Conservation (phyloP, 2,329 filamentous ascomycete genomes). For the Clathrospora elynae region DNA sequence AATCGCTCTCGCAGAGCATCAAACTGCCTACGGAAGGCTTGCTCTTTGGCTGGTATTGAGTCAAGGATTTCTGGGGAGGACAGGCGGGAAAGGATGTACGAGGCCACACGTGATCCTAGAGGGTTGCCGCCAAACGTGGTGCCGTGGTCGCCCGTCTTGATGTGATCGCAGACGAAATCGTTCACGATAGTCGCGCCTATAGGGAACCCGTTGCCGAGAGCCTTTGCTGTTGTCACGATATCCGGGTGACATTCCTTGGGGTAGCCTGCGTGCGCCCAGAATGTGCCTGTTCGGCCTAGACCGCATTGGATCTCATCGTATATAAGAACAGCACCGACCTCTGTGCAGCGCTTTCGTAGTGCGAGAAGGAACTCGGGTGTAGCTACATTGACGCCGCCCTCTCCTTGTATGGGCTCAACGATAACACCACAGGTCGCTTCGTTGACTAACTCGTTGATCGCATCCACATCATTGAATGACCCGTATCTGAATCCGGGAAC, state of each 20-base stretch:
- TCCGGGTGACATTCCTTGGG: conserved; percentile 86
- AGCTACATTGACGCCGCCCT: conserved; percentile 88
- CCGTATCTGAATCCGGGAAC: conserved; percentile 90
- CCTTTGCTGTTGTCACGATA: conserved; percentile 92
- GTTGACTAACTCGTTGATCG: conserved; percentile 74
- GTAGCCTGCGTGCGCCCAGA: conserved; percentile 85
- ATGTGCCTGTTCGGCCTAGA: conserved; percentile 78
- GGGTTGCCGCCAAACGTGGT: conserved; percentile 96
- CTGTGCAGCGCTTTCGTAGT: conserved; percentile 80
- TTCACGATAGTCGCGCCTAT: conserved; percentile 81
- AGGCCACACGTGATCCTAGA: conserved; percentile 79
- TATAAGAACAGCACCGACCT: conserved; percentile 86
- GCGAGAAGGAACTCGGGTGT: conserved; percentile 81
- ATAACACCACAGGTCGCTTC: conserved; percentile 91
- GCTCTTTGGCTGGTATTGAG: conserved; percentile 70
- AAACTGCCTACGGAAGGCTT: conserved; percentile 64
- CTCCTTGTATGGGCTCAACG: conserved; percentile 95
- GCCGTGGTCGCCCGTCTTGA: conserved; percentile 81
- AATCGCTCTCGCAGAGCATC: conserved; percentile 62
- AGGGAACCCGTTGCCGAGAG: conserved; percentile 93
- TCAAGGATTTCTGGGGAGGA: conserved; percentile 72
- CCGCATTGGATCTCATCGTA: conserved; percentile 99
- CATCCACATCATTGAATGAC: conserved; percentile 78
- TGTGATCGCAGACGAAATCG: conserved; percentile 69
- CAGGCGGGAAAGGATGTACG: conserved; percentile 81